Conservation (phyloP, 2,329 filamentous ascomycete species). For the Talaromyces verruculosus region DNA sequence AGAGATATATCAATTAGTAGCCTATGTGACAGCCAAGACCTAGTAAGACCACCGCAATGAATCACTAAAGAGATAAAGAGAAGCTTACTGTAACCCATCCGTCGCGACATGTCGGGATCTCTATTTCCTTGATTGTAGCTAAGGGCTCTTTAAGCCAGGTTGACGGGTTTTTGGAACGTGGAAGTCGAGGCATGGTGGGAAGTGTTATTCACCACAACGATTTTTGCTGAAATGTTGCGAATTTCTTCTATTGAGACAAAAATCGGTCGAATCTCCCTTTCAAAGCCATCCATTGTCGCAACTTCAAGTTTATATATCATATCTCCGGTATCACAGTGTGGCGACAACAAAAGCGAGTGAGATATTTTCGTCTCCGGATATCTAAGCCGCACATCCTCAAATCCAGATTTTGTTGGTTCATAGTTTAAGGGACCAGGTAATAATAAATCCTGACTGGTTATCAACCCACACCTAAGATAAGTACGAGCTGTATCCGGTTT, state of each 20-base stretch:
- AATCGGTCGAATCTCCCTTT: not conserved
- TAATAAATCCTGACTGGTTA: not conserved
- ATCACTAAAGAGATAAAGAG: not conserved
- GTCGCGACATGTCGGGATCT: not conserved
- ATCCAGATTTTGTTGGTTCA: not conserved
- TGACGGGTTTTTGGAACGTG: not conserved
- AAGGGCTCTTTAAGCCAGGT: not conserved
- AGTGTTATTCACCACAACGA: not conserved
- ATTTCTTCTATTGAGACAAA: not conserved
- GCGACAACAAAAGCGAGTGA: not conserved
- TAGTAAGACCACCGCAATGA: constrained; percentile 2
- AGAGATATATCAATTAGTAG: constrained; percentile 8
- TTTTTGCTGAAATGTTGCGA: not conserved
- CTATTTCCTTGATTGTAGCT: constrained; percentile 5
- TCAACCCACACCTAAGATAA: not conserved
- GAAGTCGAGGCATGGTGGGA: not conserved
- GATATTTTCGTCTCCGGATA: not conserved
- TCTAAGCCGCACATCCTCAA: not conserved
- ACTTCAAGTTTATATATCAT: not conserved
- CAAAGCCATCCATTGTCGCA: not conserved
- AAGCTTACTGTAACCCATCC: constrained; percentile 5
- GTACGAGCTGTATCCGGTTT: not conserved
- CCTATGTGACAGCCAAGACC: not conserved
- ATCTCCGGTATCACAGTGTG: not conserved
- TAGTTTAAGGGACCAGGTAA: not conserved